Conservation (phyloP, 176 grass and related monocot species). For the Dactylis glomerata region DNA sequence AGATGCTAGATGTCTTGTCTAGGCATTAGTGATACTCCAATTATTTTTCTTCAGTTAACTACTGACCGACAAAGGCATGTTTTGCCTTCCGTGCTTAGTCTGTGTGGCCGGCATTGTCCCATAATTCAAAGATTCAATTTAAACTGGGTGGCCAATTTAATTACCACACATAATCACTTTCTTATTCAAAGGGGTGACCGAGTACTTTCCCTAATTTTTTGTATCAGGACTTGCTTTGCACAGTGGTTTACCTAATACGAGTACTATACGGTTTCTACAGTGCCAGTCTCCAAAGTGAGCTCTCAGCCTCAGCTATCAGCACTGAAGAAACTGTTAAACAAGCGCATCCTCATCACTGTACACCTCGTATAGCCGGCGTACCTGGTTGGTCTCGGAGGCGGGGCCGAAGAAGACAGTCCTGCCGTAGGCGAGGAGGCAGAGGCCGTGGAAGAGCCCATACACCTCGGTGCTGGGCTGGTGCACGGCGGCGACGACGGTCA, state of each 20-base stretch:
- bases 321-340: not conserved
- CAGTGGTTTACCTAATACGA: conserved; percentile 6
- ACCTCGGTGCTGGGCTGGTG: conserved; percentile 92
- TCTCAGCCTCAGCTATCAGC: not conserved
- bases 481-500: conserved; percentile 76
- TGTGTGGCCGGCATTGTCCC: not conserved
- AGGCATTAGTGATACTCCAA: too few relatives aligned
- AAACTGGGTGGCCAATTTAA: not conserved
- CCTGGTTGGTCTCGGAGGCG: conserved; percentile 56
- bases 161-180: not conserved
- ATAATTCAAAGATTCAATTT: not conserved
- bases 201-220: not conserved
- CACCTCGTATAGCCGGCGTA: not conserved
- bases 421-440: conserved; percentile 86
- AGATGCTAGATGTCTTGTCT: too few relatives aligned
- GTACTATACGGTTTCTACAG: not conserved
- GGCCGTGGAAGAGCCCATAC: conserved; percentile 55
- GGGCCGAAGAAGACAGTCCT: conserved; percentile 80
- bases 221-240: conserved; percentile 20
- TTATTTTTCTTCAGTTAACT: not conserved
- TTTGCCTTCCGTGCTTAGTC: not conserved
- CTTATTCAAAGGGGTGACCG: not conserved
- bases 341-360: not conserved
- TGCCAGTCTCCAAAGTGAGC: not conserved
- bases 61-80: not conserved